Evolutionary conservation across 2,329 filamentous ascomycete species (phyloP).

Genomic region (Ilyonectria robusta): DNA sequence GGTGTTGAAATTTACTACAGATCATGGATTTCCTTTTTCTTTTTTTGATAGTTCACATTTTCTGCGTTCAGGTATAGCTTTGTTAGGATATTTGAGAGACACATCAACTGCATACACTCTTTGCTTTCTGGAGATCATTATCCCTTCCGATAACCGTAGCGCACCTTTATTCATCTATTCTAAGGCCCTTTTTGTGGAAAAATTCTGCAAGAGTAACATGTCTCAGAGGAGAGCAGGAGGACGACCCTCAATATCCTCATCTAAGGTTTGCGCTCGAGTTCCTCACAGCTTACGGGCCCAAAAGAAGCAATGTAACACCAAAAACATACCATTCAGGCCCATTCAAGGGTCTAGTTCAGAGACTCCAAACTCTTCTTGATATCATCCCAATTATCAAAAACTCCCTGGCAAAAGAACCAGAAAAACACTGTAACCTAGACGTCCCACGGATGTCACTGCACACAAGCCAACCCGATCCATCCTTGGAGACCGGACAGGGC

Average conservation of each 20-base stretch:
- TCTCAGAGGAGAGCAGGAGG: slow-evolving; percentile 5
- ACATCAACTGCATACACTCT: neutral
- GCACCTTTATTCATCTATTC: neutral
- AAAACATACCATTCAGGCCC: slow-evolving; percentile 8
- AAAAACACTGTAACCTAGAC: slow-evolving; percentile 17
- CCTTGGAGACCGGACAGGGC: neutral
- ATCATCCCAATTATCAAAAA: slow-evolving; percentile 23
- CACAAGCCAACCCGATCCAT: slow-evolving; percentile 16
- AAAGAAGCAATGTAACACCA: slow-evolving; percentile 11
- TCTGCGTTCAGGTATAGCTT: slow-evolving; percentile 4
- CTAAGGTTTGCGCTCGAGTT: slow-evolving; percentile 1
- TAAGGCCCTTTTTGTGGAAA: neutral
- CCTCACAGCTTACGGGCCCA: slow-evolving; percentile 5
- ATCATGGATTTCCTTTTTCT: slow-evolving; percentile 7
- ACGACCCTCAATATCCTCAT: slow-evolving; percentile 3
- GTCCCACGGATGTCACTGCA: slow-evolving; percentile 13
- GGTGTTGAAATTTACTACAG: neutral
- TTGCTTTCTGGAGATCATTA: slow-evolving; percentile 4
- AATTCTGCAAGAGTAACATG: neutral
- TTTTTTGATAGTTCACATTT: slow-evolving; percentile 3
- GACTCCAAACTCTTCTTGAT: slow-evolving; percentile 9
- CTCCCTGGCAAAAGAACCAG: slow-evolving; percentile 13
- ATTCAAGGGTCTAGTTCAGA: slow-evolving; percentile 9
- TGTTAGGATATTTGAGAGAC: neutral
- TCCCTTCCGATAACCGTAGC: neutral